These are phyloP conservation scores for Lactifluus piperatus DNA, from an alignment of 768 basidiomycete species.

Conservation along the genomic window DNA sequence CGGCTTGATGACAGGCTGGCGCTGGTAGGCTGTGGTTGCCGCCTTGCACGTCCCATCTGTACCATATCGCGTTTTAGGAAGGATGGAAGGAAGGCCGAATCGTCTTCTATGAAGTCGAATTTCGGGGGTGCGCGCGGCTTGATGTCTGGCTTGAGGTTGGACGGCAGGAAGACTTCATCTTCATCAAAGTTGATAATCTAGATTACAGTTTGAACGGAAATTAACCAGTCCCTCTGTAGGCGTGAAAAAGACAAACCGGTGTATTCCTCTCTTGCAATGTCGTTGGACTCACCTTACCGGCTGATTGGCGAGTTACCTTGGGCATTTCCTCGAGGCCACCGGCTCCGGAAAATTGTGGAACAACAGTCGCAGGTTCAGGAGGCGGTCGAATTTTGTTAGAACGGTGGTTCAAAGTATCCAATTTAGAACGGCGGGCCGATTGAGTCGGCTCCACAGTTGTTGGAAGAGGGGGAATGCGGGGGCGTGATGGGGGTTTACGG, in stretches of 20 bases:
- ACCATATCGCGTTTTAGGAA: conserved; percentile 16
- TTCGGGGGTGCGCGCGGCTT: conserved; percentile 8
- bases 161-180: conserved; percentile 15
- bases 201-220: conserved; percentile 15
- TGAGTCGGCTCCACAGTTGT: background rate
- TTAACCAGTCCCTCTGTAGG: background rate
- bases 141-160: conserved; percentile 14
- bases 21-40: conserved; percentile 1
- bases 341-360: background rate
- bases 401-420: background rate
- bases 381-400: background rate
- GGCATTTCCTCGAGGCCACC: conserved; percentile 10
- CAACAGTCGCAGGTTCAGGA: background rate
- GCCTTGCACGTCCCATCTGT: conserved; percentile 5
- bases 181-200: conserved; percentile 15
- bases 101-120: conserved; percentile 17
- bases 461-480: background rate
- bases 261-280: conserved; percentile 5
- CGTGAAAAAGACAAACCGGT: conserved; percentile 7
- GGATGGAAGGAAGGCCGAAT: conserved; percentile 12
- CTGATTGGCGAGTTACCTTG: conserved; percentile 1
- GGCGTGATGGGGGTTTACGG: conserved; percentile 4
- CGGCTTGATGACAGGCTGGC: conserved; percentile 8
- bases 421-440: conserved; percentile 1
- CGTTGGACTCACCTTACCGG: background rate